Evolutionary conservation across 768 basidiomycete genomes (phyloP).

Genomic region (Pleurotus salmoneostramineus): DNA sequence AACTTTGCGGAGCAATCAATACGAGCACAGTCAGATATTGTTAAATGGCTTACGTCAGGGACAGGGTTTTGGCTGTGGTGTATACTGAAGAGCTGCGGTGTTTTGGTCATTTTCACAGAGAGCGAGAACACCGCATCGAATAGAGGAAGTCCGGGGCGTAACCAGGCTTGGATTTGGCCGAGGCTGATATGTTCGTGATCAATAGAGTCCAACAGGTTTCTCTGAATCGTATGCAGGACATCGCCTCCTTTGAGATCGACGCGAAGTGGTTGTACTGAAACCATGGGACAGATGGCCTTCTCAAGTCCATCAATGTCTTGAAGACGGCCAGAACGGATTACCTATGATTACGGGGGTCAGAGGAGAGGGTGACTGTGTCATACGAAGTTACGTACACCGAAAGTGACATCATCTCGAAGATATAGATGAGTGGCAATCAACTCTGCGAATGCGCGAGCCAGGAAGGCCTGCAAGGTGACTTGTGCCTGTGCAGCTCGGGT

Average conservation of each 20-base stretch:
- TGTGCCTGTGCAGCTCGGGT: constrained; percentile 19
- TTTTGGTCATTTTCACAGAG: constrained; percentile 16
- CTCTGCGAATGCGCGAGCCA: constrained; percentile 25
- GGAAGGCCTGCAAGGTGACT: constrained; percentile 27
- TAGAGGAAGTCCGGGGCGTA: constrained; percentile 24
- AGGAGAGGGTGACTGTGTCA: neutral
- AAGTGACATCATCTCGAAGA: constrained; percentile 21
- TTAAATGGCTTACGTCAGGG: constrained; percentile 23
- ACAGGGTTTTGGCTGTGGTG: constrained; percentile 25
- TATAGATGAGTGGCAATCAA: constrained; percentile 22
- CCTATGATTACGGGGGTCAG: constrained; percentile 13
- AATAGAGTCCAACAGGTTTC: constrained; percentile 20
- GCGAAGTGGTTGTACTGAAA: constrained; percentile 26
- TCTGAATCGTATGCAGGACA: constrained; percentile 20
- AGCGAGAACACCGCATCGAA: constrained; percentile 30
- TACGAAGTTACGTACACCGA: constrained; percentile 23
- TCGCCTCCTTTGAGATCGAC: constrained; percentile 18
- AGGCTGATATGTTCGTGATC: constrained; percentile 28
- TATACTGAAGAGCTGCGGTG: constrained; percentile 20
- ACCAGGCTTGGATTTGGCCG: constrained; percentile 27
- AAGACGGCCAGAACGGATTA: constrained; percentile 31
- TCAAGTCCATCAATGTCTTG: constrained; percentile 25
- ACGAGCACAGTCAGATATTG: neutral
- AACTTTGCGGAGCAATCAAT: constrained; percentile 17
- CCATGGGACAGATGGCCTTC: constrained; percentile 22